phyloP scores from a whole-genome alignment of 805 yeast species.

The Wickerhamiella azyma region DNA sequence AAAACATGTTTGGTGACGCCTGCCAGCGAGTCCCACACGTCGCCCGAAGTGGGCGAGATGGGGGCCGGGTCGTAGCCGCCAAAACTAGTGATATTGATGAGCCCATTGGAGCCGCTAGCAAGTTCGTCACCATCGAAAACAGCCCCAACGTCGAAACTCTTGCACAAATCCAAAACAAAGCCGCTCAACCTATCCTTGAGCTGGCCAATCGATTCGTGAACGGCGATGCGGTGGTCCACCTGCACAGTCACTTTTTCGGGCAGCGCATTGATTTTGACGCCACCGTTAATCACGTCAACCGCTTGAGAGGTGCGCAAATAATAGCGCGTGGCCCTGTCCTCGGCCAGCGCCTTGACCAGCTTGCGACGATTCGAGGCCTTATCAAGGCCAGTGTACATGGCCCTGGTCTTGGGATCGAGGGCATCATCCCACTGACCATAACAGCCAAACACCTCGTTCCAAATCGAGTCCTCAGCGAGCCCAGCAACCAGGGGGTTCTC shows the following conservation, averaged over 20 bases:
- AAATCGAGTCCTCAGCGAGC: conserved; percentile 44
- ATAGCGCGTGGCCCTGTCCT: conserved; percentile 21
- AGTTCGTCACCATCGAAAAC: conserved; percentile 1
- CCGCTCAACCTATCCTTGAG: conserved; percentile 29
- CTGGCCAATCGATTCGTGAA: conserved; percentile 39
- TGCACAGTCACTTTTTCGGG: conserved; percentile 44
- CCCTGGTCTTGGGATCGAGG: not conserved
- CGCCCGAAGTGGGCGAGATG: conserved; percentile 25
- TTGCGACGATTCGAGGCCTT: not conserved
- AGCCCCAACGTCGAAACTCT: conserved; percentile 34
- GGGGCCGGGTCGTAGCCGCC: conserved; percentile 38
- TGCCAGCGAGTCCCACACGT: conserved; percentile 39
- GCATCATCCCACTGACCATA: conserved; percentile 27
- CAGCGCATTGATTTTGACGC: conserved; percentile 57
- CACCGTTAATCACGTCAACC: conserved; percentile 49
- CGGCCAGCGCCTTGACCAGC: conserved; percentile 12
- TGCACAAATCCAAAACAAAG: conserved; percentile 30
- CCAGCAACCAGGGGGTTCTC: conserved; percentile 38
- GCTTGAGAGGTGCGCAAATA: conserved; percentile 47
- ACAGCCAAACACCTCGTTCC: conserved; percentile 45
- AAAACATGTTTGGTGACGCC: conserved; percentile 49
- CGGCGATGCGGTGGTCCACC: conserved; percentile 47
- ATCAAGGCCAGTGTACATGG: conserved; percentile 1
- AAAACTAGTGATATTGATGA: conserved; percentile 2
- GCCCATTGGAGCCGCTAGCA: conserved; percentile 6